Base-by-base conservation (phyloP, 1,284 basidiomycete genomes). In the Microbotryum saponariae region DNA sequence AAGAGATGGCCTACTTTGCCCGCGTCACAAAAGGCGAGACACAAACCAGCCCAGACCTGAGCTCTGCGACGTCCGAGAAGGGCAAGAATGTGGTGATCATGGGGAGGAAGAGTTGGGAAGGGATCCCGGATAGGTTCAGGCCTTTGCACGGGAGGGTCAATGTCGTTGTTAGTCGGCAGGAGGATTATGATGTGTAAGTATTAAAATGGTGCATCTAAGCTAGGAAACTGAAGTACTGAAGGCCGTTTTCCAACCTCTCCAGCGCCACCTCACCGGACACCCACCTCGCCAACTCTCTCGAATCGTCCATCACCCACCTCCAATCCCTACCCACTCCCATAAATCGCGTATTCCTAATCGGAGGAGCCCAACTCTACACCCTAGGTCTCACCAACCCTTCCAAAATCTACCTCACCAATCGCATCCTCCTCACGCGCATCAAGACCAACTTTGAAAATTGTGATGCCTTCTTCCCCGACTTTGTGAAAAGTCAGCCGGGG, bases 81-180 rank as follows among this genome's bases (percentile, higher is more conserved):
- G 72, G 50, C 76, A 42, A 76, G 61, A 98, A 98, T 75, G 85
- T 83, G 2, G 86, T 97, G 45, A 79, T 98, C 62, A 98, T 99
- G 96, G 96, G 96, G 7, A 81, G 93, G 54, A 93, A 91, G 72
- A 97, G 92, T 21, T 99, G 96, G 96, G 90, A 96, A 75, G 91
- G 89, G 74, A 98, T 99, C 63, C 94, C 96, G n/a, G 70, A 74
- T 8, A 89, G 85, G 74, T 91, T 89, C 77, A 82, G 89, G 64
- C 96, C 96, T 3, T 79, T 99, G 29, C 79, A 82, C 50, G 82
- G 82, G 37, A 80, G 96, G 47, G 67, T 83, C 63, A 99, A 98
- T 74, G 76, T 94, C 18, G 85, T 99, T 44, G 79, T 97, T 44
- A 91, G 85, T 68, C 79, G 83, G 33, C 84, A 86, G 69, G 55